A percentile compares a stretch with the other conserved stretches of the same genome.
These are phyloP conservation scores for Alternaria sp. DNA, from an alignment of 2,329 filamentous ascomycete genomes.

Conservation along the genomic window DNA sequence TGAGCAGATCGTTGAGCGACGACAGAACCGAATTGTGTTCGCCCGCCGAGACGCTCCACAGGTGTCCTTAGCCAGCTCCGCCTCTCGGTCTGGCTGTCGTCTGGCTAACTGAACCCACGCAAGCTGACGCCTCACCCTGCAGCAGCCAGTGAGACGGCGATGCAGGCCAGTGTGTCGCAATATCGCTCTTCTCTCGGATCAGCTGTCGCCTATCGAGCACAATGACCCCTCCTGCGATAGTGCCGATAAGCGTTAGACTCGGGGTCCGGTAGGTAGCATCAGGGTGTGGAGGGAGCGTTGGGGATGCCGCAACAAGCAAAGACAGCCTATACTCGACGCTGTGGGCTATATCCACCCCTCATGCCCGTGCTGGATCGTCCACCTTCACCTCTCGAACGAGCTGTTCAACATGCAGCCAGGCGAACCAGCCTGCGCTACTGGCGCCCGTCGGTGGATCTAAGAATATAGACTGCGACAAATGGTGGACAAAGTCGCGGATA, in stretches of 20 bases:
- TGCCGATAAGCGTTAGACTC: slow-evolving; percentile 37
- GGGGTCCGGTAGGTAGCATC: slow-evolving; percentile 24
- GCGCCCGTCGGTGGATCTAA: slow-evolving; percentile 28
- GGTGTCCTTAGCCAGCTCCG: slow-evolving; percentile 10
- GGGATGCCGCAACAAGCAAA: slow-evolving; percentile 30
- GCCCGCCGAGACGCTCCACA: slow-evolving; percentile 26
- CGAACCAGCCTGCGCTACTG: slow-evolving; percentile 13
- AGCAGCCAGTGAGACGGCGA: slow-evolving; percentile 31
- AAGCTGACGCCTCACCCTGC: slow-evolving; percentile 26
- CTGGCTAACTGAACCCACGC: slow-evolving; percentile 11
- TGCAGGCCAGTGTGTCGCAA: slow-evolving; percentile 24
- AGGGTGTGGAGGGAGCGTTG: slow-evolving; percentile 28
- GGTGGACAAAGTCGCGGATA: slow-evolving; percentile 15
- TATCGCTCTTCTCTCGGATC: slow-evolving; percentile 19
- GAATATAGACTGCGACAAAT: slow-evolving; percentile 20
- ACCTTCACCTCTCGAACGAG: slow-evolving; percentile 11
- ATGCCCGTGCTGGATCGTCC: slow-evolving; percentile 7
- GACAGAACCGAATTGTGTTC: slow-evolving; percentile 25
- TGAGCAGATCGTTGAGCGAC: slow-evolving; percentile 9
- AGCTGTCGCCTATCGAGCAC: slow-evolving; percentile 28
- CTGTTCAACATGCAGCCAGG: slow-evolving; percentile 14
- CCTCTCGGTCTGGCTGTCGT: slow-evolving; percentile 7
- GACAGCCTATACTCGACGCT: slow-evolving; percentile 13
- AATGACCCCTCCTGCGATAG: slow-evolving; percentile 33
- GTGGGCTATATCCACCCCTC: slow-evolving; percentile 2